These are phyloP conservation scores for Shiraia sp. DNA, from an alignment of 2,329 filamentous ascomycete species.

Conservation along the genomic window DNA sequence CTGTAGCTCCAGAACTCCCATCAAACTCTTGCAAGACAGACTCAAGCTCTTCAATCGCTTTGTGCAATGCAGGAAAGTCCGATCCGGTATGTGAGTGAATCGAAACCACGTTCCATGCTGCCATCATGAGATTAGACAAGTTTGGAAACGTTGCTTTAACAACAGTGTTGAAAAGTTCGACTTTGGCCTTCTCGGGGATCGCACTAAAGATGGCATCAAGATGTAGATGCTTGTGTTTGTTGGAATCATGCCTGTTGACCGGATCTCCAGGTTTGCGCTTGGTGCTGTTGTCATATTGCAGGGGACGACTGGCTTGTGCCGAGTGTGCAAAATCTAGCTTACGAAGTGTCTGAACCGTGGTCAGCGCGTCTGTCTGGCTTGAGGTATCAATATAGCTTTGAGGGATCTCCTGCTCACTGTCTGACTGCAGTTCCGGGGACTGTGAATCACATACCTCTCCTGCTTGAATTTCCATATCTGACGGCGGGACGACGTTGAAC, in stretches of 20 bases:
- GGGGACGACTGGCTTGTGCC: constrained; percentile 1
- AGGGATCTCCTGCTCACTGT: too few species aligned
- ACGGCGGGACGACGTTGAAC: constrained; percentile 17
- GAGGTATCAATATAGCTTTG: too few species aligned
- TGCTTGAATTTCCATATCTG: constrained; percentile 10
- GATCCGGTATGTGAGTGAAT: constrained; percentile 31
- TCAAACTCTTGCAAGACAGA: constrained; percentile 33
- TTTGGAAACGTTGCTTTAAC: constrained; percentile 30
- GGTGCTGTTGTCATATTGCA: constrained; percentile 9
- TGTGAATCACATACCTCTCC: constrained; percentile 25
- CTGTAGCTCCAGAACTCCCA: constrained; percentile 6
- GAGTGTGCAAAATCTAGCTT: constrained; percentile 12
- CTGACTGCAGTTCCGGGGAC: background rate
- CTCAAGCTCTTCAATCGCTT: constrained; percentile 28
- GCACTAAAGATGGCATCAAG: constrained; percentile 25
- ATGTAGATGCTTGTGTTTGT: constrained; percentile 28
- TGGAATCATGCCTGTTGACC: constrained; percentile 24
- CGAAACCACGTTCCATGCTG: constrained; percentile 36
- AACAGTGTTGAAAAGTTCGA: constrained; percentile 33
- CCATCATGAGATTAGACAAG: constrained; percentile 36
- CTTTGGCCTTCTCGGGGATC: constrained; percentile 27
- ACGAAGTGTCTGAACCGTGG: constrained; percentile 14
- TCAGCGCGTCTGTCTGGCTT: too few species aligned
- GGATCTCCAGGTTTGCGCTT: constrained; percentile 16
- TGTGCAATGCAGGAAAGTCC: constrained; percentile 32